A percentile compares a stretch with the other conserved stretches of the same genome.
Evolutionary conservation across 805 yeast species (phyloP).

Genomic region (Ogataea methanolica): DNA sequence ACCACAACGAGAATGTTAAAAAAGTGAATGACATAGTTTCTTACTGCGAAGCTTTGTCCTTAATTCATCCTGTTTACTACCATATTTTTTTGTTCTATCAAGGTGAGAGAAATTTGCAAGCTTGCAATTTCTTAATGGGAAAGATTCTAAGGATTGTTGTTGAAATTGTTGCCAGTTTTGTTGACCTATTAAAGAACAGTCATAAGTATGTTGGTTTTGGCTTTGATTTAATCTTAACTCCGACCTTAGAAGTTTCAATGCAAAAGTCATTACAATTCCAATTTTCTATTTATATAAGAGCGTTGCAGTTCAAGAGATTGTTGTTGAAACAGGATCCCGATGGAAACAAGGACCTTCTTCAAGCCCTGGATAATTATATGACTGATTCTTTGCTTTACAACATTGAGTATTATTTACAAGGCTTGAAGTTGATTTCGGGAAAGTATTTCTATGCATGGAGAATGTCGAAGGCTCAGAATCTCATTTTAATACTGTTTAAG

Average conservation of each 20-base stretch:
- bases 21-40: slow-evolving; percentile 19
- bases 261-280: slow-evolving; percentile 34
- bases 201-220: slow-evolving; percentile 29
- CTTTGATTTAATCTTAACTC: slow-evolving; percentile 36
- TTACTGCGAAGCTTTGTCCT: slow-evolving; percentile 26
- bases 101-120: slow-evolving; percentile 24
- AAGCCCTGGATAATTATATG: slow-evolving; percentile 10
- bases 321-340: slow-evolving; percentile 2
- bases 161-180: slow-evolving; percentile 34
- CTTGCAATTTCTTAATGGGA: slow-evolving; percentile 35
- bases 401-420: slow-evolving; percentile 37
- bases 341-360: slow-evolving; percentile 2
- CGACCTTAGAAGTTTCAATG: slow-evolving; percentile 31
- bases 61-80: slow-evolving; percentile 36
- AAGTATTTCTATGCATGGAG: slow-evolving; percentile 68
- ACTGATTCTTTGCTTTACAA: slow-evolving; percentile 27
- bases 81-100: slow-evolving; percentile 41
- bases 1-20: slow-evolving; percentile 18
- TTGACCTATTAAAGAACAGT: slow-evolving; percentile 30
- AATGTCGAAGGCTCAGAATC: slow-evolving; percentile 52
- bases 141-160: slow-evolving; percentile 28
- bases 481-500: slow-evolving; percentile 33
- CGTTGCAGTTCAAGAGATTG: slow-evolving; percentile 24
- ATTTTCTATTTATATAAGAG: slow-evolving; percentile 25
- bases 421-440: slow-evolving; percentile 42